phyloP scores from a whole-genome alignment of 352 stramenopile species.

The Aphanomyces cochlioides region DNA sequence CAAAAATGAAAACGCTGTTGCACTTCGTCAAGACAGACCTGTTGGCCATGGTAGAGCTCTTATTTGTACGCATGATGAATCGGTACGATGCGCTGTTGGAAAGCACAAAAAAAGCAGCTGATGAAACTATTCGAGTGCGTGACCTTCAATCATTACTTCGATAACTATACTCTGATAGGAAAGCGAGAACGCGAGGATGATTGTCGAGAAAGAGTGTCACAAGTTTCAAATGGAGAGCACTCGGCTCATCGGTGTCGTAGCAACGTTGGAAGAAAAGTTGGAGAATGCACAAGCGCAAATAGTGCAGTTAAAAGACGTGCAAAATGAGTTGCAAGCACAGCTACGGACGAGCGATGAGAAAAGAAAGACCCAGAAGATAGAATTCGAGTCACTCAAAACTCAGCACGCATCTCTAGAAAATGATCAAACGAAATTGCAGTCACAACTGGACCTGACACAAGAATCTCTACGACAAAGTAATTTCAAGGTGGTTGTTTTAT shows the following conservation, averaged over 20 bases:
- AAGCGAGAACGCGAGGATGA: conserved; percentile 28
- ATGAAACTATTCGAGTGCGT: conserved; percentile 15
- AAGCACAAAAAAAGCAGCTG: background rate
- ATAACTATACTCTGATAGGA: conserved; percentile 34
- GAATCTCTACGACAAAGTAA: background rate
- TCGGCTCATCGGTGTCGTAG: conserved; percentile 46
- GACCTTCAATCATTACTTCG: background rate
- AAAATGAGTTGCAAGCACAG: conserved; percentile 39
- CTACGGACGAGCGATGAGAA: conserved; percentile 41
- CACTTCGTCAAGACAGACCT: conserved; percentile 59
- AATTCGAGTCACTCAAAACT: conserved; percentile 39
- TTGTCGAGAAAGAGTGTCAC: conserved; percentile 45
- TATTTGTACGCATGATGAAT: conserved; percentile 44
- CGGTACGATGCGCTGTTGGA: conserved; percentile 29
- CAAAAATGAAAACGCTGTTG: conserved; percentile 65
- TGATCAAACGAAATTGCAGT: background rate
- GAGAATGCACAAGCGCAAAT: conserved; percentile 41
- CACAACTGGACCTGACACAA: background rate
- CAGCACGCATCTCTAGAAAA: conserved; percentile 34
- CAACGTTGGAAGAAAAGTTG: conserved; percentile 55
- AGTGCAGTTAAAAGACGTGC: conserved; percentile 37
- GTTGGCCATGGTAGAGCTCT: conserved; percentile 46
- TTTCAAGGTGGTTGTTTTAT: background rate
- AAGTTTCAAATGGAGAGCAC: conserved; percentile 46
- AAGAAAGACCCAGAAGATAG: conserved; percentile 29